Percentiles rank a stretch among this genome's conserved stretches.
Evolutionary conservation across 2,329 filamentous ascomycete genomes (phyloP).

Genomic region (Trichoderma oligosporum): DNA sequence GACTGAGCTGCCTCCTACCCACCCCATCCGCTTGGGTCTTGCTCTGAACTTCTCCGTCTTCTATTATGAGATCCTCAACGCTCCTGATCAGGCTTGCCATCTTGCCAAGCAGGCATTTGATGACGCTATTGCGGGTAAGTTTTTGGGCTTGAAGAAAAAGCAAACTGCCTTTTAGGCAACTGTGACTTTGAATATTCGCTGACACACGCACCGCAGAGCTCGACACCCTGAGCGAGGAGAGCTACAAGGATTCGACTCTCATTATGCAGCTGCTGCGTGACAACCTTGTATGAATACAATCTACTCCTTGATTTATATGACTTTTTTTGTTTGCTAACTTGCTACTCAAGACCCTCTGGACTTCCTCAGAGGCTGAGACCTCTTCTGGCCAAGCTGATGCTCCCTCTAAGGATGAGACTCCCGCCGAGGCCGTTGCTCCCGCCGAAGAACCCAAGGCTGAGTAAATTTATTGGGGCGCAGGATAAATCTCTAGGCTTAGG

Average conservation of each 20-base stretch:
- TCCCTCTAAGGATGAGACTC: conserved; percentile 40
- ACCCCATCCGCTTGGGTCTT: conserved; percentile 95
- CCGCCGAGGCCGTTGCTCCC: conserved; percentile 54
- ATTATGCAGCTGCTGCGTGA: conserved; percentile 99
- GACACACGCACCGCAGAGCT: conserved; percentile 59
- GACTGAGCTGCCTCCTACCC: conserved; percentile 93
- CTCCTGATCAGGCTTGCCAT: conserved; percentile 96
- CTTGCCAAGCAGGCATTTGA: conserved; percentile 99
- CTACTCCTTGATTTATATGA: not conserved
- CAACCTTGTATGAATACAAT: conserved; percentile 68
- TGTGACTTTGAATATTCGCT: not conserved
- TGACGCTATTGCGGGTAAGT: conserved; percentile 79
- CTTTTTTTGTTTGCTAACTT: conserved; percentile 33
- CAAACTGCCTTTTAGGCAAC: not conserved
- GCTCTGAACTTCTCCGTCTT: conserved; percentile 99
- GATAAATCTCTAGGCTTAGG: conserved; percentile 30
- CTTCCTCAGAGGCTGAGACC: conserved; percentile 94
- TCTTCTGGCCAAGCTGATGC: conserved; percentile 53
- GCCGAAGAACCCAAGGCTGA: conserved; percentile 67
- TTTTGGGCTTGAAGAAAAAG: not conserved
- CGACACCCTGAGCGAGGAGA: conserved; percentile 95
- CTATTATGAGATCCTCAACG: conserved; percentile 99
- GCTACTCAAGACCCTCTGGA: conserved; percentile 82
- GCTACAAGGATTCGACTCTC: conserved; percentile 97
- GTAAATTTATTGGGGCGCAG: conserved; percentile 40